A percentile compares a stretch with the other conserved stretches of the same genome.
These are phyloP conservation scores for Cicer yamashitae DNA, from an alignment of 306 rosid species.

Conservation along the genomic window DNA sequence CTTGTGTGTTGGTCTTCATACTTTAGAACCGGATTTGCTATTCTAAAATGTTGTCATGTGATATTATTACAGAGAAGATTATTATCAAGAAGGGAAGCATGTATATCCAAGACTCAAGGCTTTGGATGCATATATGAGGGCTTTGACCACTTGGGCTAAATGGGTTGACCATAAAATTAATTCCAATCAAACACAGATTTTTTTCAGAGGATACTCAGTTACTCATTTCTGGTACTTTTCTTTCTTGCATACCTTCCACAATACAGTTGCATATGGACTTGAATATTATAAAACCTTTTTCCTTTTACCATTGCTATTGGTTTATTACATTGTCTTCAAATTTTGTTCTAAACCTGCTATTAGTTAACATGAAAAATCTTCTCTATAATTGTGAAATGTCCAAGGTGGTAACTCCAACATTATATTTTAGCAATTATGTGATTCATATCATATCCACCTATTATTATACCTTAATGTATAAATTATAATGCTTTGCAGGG, in stretches of 20 bases:
- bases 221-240: slow-evolving; percentile 83
- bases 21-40: too few species aligned
- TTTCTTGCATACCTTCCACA: slow-evolving; percentile 8
- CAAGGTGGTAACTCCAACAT: neutral
- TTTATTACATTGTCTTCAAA: neutral
- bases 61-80: slow-evolving; percentile 69
- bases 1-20: too few species aligned
- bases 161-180: slow-evolving; percentile 77
- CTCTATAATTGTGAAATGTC: neutral
- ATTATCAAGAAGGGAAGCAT: slow-evolving; percentile 89
- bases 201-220: slow-evolving; percentile 90
- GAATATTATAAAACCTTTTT: slow-evolving; percentile 2
- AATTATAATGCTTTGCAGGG: slow-evolving; percentile 56
- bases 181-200: slow-evolving; percentile 66
- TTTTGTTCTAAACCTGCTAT: neutral
- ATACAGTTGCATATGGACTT: neutral
- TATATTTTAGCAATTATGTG: slow-evolving; percentile 5
- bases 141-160: slow-evolving; percentile 87
- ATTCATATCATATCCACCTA: slow-evolving; percentile 24
- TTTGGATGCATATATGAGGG: slow-evolving; percentile 77
- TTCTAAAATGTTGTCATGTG: neutral
- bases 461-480: neutral
- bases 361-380: slow-evolving; percentile 6
- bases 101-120: slow-evolving; percentile 82
- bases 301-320: neutral